Evolutionary conservation across 805 yeast genomes (phyloP).

Genomic region (Wickerhamomyces ciferrii): DNA sequence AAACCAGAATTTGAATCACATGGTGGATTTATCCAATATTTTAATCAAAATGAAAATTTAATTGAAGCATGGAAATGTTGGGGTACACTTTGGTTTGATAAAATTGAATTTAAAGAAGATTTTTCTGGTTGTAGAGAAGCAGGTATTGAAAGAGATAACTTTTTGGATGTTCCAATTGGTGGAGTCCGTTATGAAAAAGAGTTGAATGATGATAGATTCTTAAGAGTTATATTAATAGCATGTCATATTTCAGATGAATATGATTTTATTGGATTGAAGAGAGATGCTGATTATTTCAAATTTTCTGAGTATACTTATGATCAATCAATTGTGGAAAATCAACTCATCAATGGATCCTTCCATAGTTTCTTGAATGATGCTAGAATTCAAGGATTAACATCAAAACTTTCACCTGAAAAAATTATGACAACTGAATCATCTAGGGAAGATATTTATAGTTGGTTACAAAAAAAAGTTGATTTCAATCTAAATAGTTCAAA

Average conservation of each 20-base stretch:
- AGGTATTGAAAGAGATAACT: slow-evolving; percentile 53
- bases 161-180: slow-evolving; percentile 59
- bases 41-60: slow-evolving; percentile 54
- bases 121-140: slow-evolving; percentile 42
- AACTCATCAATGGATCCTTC: slow-evolving; percentile 2
- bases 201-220: slow-evolving; percentile 41
- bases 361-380: slow-evolving; percentile 1
- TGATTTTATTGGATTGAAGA: slow-evolving; percentile 51
- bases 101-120: slow-evolving; percentile 47
- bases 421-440: slow-evolving; percentile 3
- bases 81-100: slow-evolving; percentile 81
- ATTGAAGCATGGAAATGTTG: slow-evolving; percentile 83
- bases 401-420: slow-evolving; percentile 3
- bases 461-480: slow-evolving; percentile 4
- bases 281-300: slow-evolving; percentile 40
- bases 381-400: slow-evolving; percentile 11
- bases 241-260: slow-evolving; percentile 45
- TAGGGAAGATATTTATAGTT: slow-evolving; percentile 2
- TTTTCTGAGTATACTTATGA: slow-evolving; percentile 20
- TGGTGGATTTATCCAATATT: slow-evolving; percentile 39
- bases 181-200: slow-evolving; percentile 43
- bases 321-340: neutral
- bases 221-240: slow-evolving; percentile 47
- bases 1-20: slow-evolving; percentile 18
- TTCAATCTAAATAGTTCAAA: neutral